Evolutionary conservation across 192 early-diverging fungal genomes (phyloP).

Genomic region (Linnemannia hyalina): DNA sequence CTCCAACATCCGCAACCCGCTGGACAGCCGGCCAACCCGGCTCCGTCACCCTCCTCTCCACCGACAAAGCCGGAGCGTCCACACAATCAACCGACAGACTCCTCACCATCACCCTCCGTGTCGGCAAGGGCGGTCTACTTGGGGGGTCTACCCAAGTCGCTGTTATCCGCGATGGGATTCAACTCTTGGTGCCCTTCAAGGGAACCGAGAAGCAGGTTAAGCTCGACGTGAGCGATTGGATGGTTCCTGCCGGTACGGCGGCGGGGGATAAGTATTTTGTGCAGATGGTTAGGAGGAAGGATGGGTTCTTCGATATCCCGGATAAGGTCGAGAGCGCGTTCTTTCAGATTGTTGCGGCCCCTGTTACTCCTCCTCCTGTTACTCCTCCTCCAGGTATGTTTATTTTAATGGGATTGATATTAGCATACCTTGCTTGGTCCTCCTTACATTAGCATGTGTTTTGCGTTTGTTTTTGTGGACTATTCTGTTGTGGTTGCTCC

Average conservation of each 20-base stretch:
- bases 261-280: constrained; percentile 37
- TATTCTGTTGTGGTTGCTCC: neutral
- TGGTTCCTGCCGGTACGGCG: constrained; percentile 13
- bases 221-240: constrained; percentile 20
- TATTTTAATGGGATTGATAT: neutral
- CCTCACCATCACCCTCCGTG: constrained; percentile 28
- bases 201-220: neutral
- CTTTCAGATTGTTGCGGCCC: constrained; percentile 17
- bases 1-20: constrained; percentile 33
- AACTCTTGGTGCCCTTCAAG: constrained; percentile 18
- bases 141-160: neutral
- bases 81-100: constrained; percentile 20
- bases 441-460: constrained; percentile 2
- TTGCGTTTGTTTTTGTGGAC: neutral
- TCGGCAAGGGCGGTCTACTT: neutral
- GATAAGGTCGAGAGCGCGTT: neutral
- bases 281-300: constrained; percentile 3
- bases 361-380: neutral
- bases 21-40: constrained; percentile 34
- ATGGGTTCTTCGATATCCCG: constrained; percentile 20
- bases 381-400: constrained; percentile 1
- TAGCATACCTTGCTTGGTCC: neutral
- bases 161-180: constrained; percentile 22
- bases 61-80: constrained; percentile 23
- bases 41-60: constrained; percentile 19